Percentiles rank a stretch among this genome's conserved stretches.
Evolutionary conservation across 768 basidiomycete genomes (phyloP).

Genomic region (Boletus barrowsii): DNA sequence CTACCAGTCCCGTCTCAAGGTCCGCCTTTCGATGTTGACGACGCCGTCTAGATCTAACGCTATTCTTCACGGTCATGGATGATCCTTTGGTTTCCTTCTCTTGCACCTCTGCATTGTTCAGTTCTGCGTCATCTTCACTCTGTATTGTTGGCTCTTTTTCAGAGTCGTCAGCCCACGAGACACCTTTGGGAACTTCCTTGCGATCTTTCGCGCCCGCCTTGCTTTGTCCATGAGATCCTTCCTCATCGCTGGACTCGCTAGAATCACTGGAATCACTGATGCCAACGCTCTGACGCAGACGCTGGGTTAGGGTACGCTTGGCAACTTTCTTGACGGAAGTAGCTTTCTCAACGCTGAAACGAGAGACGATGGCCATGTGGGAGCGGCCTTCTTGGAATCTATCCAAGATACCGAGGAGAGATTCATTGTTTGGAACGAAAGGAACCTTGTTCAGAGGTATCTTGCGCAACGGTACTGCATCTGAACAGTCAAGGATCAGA

Average conservation of each 20-base stretch:
- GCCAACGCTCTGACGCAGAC: constrained; percentile 70
- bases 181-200: constrained; percentile 26
- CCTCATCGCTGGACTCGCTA: constrained; percentile 45
- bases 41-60: constrained; percentile 8
- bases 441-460: constrained; percentile 86
- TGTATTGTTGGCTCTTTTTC: constrained; percentile 32
- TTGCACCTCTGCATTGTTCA: constrained; percentile 8
- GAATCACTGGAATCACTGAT: constrained; percentile 63
- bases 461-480: constrained; percentile 77
- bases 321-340: constrained; percentile 82
- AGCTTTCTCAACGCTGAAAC: constrained; percentile 70
- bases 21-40: constrained; percentile 17
- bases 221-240: constrained; percentile 26
- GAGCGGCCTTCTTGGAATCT: constrained; percentile 87
- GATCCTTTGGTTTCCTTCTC: constrained; percentile 11
- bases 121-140: constrained; percentile 21
- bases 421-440: constrained; percentile 82
- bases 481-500: constrained; percentile 34
- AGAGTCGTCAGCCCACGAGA: constrained; percentile 33
- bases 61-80: constrained; percentile 12
- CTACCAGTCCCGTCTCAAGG: constrained; percentile 21
- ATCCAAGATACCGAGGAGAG: constrained; percentile 80
- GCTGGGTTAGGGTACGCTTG: constrained; percentile 75
- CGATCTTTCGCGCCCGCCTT: constrained; percentile 12
- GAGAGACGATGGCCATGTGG: constrained; percentile 88